Percentiles rank a stretch among this genome's conserved stretches.
Conservation (phyloP, 108 stramenopile genomes). For the Epithemia pelagica region DNA sequence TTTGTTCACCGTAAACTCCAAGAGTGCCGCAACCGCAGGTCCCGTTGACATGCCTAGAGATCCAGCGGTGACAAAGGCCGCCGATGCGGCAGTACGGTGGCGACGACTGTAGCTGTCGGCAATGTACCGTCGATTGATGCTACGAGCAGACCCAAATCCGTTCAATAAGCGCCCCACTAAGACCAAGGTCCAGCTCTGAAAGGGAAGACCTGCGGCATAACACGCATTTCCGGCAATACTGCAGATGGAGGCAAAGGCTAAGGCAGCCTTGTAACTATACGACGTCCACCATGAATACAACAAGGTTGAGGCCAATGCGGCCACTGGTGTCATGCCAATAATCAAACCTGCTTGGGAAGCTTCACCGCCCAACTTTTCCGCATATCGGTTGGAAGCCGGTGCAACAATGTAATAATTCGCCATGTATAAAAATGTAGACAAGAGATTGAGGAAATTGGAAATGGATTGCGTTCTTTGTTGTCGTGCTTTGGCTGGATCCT, state of each 20-base stretch:
- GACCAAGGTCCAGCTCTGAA: conserved; percentile 66
- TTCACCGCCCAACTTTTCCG: conserved; percentile 59
- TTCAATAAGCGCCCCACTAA: conserved; percentile 78
- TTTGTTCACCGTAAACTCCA: conserved; percentile 15
- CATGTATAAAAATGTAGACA: conserved; percentile 85
- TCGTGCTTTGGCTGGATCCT: conserved; percentile 5
- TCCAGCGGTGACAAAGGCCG: conserved; percentile 79
- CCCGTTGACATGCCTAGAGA: conserved; percentile 86
- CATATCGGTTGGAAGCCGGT: conserved; percentile 80
- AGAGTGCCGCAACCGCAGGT: conserved; percentile 65
- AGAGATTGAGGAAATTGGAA: conserved; percentile 73
- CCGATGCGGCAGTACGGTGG: conserved; percentile 76
- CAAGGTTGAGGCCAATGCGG: conserved; percentile 72
- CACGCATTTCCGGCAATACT: conserved; percentile 75
- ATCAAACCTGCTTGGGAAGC: conserved; percentile 74
- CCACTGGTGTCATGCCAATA: conserved; percentile 88
- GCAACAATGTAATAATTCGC: conserved; percentile 92
- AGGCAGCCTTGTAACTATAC: conserved; percentile 72
- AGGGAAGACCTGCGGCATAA: conserved; percentile 78
- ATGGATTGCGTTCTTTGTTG: neutral
- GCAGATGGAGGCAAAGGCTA: conserved; percentile 71
- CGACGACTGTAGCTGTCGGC: conserved; percentile 72
- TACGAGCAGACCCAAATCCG: conserved; percentile 84
- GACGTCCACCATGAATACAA: conserved; percentile 84
- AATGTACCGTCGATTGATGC: conserved; percentile 89